These are phyloP conservation scores for Neostapfia colusana DNA, from an alignment of 176 grass and related monocot species.

Conservation along the genomic window DNA sequence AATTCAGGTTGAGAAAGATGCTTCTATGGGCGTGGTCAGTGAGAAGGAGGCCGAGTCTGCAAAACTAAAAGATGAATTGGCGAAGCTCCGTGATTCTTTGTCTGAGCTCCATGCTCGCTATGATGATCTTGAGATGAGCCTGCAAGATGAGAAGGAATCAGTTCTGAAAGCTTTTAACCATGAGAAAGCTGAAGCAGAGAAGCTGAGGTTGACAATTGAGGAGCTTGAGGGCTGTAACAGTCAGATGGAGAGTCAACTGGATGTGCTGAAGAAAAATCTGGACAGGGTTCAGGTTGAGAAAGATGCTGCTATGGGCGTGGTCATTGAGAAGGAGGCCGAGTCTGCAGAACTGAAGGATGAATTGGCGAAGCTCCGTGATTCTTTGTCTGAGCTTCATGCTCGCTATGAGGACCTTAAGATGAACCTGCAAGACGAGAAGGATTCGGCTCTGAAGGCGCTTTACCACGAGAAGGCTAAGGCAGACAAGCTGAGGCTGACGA, in stretches of 20 bases:
- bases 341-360: constrained; percentile 25
- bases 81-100: neutral
- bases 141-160: neutral
- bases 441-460: constrained; percentile 21
- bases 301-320: neutral
- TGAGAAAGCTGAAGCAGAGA: constrained; percentile 15
- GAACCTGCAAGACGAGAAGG: constrained; percentile 36
- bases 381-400: constrained; percentile 1
- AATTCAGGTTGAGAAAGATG: constrained; percentile 54
- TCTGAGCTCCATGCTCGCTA: neutral
- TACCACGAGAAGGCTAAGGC: constrained; percentile 20
- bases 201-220: constrained; percentile 20
- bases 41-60: constrained; percentile 38
- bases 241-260: constrained; percentile 10
- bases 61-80: constrained; percentile 29
- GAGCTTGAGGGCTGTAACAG: constrained; percentile 28
- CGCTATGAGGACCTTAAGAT: too few species aligned
- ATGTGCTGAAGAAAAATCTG: constrained; percentile 22
- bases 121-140: neutral
- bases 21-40: neutral
- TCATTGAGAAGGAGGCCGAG: constrained; percentile 31
- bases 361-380: neutral
- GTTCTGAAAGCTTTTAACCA: constrained; percentile 22
- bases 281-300: constrained; percentile 44
- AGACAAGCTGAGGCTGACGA: constrained; percentile 15